Conservation (phyloP, 2,329 filamentous ascomycete genomes). For the Nectriaceae sp. region DNA sequence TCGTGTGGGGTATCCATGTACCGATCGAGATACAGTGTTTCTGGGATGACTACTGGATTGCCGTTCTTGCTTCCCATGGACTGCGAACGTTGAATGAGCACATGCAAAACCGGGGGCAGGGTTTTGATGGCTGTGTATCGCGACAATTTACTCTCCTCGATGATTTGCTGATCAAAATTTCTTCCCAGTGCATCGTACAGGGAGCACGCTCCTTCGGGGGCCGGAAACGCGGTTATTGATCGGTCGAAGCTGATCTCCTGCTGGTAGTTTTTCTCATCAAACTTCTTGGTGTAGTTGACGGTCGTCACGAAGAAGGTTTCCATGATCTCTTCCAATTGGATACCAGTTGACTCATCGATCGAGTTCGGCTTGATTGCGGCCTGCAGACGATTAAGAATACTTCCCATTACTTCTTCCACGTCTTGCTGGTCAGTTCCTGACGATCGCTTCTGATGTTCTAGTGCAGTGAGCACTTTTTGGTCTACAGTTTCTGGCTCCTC, state of each 20-base stretch:
- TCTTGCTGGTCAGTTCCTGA: constrained; percentile 79
- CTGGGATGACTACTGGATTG: constrained; percentile 76
- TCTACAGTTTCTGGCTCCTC: constrained; percentile 44
- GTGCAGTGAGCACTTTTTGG: constrained; percentile 46
- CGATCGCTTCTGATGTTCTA: constrained; percentile 47
- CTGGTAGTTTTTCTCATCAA: constrained; percentile 43
- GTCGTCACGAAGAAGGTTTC: constrained; percentile 66
- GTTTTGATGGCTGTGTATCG: constrained; percentile 71
- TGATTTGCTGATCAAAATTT: constrained; percentile 78
- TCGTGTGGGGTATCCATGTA: constrained; percentile 73
- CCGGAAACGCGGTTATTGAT: constrained; percentile 62
- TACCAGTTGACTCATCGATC: constrained; percentile 61
- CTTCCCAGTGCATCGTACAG: constrained; percentile 85
- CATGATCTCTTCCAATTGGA: constrained; percentile 81
- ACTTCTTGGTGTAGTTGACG: constrained; percentile 60
- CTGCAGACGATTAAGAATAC: constrained; percentile 87
- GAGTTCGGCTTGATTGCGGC: constrained; percentile 78
- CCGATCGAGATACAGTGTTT: constrained; percentile 82
- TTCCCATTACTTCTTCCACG: constrained; percentile 93
- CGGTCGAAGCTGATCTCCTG: constrained; percentile 59
- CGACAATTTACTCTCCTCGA: constrained; percentile 64
- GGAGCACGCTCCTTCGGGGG: constrained; percentile 52
- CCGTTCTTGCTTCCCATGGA: constrained; percentile 75
- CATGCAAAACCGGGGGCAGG: constrained; percentile 84
- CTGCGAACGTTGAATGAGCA: constrained; percentile 83